Conservation (phyloP, 768 basidiomycete genomes). For the Hebeloma cylindrosporum region DNA sequence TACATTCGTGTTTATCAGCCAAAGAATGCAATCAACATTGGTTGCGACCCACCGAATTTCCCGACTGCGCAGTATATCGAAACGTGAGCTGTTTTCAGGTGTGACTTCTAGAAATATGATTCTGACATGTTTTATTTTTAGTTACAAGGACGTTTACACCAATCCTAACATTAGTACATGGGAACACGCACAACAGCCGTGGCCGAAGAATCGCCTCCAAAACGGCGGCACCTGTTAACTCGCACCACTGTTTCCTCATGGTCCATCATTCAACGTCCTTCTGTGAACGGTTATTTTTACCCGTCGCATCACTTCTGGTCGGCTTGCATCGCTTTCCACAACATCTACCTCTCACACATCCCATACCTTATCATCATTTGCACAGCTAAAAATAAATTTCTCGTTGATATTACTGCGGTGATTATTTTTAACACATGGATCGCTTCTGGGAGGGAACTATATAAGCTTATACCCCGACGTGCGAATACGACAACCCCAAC, state of each 20-base stretch:
- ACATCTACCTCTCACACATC: too few species aligned
- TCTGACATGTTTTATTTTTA: slow-evolving; percentile 12
- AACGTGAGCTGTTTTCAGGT: slow-evolving; percentile 21
- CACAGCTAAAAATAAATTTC: too few species aligned
- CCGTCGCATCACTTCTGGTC: too few species aligned
- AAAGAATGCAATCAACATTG: slow-evolving; percentile 60
- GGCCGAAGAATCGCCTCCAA: slow-evolving; percentile 52
- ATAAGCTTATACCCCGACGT: too few species aligned
- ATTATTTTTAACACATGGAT: too few species aligned
- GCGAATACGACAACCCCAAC: too few species aligned
- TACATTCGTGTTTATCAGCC: slow-evolving; percentile 88
- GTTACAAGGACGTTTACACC: slow-evolving; percentile 60
- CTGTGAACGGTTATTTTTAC: not conserved
- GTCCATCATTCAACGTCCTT: not conserved
- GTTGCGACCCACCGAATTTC: slow-evolving; percentile 71
- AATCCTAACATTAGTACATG: slow-evolving; percentile 75
- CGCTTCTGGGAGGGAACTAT: too few species aligned
- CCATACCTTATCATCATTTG: too few species aligned
- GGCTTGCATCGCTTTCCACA: too few species aligned
- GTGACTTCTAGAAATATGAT: not conserved
- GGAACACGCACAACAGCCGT: slow-evolving; percentile 52
- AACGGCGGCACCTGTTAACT: slow-evolving; percentile 11
- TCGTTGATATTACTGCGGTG: too few species aligned
- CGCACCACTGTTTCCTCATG: not conserved
- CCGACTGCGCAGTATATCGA: slow-evolving; percentile 80